Evolutionary conservation across 306 rosid genomes (phyloP).

Genomic region (Lithocarpus polystachyus): DNA sequence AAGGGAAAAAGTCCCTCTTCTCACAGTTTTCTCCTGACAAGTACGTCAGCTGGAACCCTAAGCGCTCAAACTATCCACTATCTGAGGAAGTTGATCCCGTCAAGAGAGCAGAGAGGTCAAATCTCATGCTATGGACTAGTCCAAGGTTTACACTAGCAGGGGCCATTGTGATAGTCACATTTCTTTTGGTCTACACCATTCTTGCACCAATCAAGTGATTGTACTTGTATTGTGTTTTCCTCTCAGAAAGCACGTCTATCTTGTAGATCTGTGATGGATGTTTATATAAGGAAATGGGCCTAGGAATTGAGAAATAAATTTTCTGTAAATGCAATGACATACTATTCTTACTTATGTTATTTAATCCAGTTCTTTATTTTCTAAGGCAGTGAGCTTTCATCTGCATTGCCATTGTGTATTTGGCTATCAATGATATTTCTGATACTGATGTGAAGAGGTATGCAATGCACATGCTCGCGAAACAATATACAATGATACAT

Average conservation of each 20-base stretch:
- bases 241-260: neutral
- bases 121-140: conserved; percentile 82
- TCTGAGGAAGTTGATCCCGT: conserved; percentile 95
- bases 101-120: conserved; percentile 86
- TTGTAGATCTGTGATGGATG: neutral
- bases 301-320: conserved; percentile 15
- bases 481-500: too few species aligned
- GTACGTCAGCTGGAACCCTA: conserved; percentile 90
- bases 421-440: neutral
- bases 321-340: conserved; percentile 20
- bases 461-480: neutral
- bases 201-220: conserved; percentile 63
- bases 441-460: neutral
- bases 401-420: neutral
- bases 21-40: conserved; percentile 69
- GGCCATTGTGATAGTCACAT: conserved; percentile 68
- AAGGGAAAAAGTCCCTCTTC: conserved; percentile 56
- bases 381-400: neutral
- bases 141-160: conserved; percentile 74
- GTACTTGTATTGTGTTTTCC: neutral
- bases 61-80: conserved; percentile 57
- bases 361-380: conserved; percentile 2
- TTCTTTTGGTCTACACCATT: conserved; percentile 80
- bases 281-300: neutral
- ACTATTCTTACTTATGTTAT: conserved; percentile 23